These are phyloP conservation scores for Diaporthe humulicola DNA, from an alignment of 2,329 filamentous ascomycete species.

Conservation along the genomic window DNA sequence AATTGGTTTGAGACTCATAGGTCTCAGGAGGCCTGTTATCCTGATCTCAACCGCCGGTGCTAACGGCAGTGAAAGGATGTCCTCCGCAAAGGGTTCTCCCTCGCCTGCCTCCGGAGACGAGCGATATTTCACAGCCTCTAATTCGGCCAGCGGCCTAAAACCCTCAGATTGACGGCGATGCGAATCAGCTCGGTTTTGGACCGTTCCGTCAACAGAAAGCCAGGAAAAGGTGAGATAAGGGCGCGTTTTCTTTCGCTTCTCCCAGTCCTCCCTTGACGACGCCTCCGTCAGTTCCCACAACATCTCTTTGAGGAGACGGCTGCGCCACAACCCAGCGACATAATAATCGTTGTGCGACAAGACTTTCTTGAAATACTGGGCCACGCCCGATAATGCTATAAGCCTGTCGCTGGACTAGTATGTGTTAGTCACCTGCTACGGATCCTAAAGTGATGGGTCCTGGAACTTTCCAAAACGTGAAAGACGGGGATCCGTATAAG, in stretches of 20 bases:
- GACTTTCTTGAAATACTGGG: neutral
- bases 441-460: too few species aligned
- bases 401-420: neutral
- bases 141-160: neutral
- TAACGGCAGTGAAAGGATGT: neutral
- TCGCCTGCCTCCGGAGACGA: neutral
- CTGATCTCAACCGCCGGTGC: neutral
- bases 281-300: neutral
- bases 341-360: neutral
- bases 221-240: neutral
- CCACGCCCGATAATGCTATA: neutral
- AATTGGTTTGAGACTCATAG: neutral
- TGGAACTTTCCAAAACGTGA: too few species aligned
- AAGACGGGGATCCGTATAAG: too few species aligned
- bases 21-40: neutral
- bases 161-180: rapidly evolving
- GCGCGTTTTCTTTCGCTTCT: neutral
- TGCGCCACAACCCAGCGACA: neutral
- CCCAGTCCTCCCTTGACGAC: neutral
- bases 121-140: neutral
- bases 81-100: neutral
- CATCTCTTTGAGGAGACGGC: neutral
- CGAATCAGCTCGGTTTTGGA: neutral
- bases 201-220: neutral
- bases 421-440: too few species aligned